Evolutionary conservation across 2,329 filamentous ascomycete species (phyloP), one percentile per base, ranked within the genome.

Genomic region (Alternaria arbusti): DNA sequence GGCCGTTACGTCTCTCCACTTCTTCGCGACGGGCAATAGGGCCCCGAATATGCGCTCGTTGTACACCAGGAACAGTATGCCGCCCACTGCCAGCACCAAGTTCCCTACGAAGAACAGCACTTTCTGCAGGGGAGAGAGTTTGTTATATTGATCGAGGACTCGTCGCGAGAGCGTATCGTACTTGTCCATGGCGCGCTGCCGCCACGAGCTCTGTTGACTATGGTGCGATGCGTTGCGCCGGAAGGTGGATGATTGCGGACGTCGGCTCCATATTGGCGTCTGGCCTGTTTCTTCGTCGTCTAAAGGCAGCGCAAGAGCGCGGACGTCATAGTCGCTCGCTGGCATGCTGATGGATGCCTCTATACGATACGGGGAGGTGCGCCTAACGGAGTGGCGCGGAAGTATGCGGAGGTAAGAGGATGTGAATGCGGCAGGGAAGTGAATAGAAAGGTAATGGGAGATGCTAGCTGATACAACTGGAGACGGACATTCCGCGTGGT

Each of bases 11-110:
- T 88, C 86, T 74, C 93, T 88, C 94, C 94, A 97, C 68, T 87
- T 86, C 78, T 89, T 85, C 22, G 94, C 93, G 12, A 89, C 80
- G 7, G 94, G 93, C 12, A 86, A 87, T 58, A 98, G 84, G 80
- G 86, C 89, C 32, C 87, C 85, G 82, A 97, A 96, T 77, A 98
- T 90, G 68, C 86, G 82, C 78, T 95, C 90, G 67, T 90, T 93
- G 84, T 92, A 96, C 65, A 95, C 79, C 59, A 97, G 82, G 77
- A 92, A 90, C 5, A 94, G 82, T 57, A 97, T 82, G 26, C 85
- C 82, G 12, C 92, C 74, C 9, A 87, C 83, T 59, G 86, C 79
- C n/a, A 84, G 67, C 0, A 85, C 75, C 15, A 91, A 52, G 9
- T 83, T 80, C 23, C 82, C 87, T 4, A 85, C 63, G 12, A 86